These are phyloP conservation scores for Exophiala sp. DNA, from an alignment of 2,329 filamentous ascomycete genomes.

Conservation along the genomic window DNA sequence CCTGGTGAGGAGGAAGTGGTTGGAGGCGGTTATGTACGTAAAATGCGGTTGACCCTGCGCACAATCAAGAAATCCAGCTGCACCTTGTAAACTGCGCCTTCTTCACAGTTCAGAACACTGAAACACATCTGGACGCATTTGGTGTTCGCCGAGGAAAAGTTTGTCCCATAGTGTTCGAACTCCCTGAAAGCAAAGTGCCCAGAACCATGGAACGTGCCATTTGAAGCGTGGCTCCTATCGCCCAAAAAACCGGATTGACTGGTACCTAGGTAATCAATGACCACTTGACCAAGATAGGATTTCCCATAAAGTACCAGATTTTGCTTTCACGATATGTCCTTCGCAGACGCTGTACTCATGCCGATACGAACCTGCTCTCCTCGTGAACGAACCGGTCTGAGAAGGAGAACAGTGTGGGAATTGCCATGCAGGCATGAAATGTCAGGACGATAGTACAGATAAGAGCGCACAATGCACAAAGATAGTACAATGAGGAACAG, in stretches of 20 bases:
- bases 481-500: slow-evolving; percentile 5
- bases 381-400: no score
- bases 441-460: background rate
- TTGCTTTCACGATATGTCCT: no score
- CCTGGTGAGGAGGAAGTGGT: background rate
- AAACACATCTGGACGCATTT: background rate
- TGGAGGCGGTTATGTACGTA: slow-evolving; percentile 15
- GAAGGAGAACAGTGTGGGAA: no score
- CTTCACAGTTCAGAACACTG: background rate
- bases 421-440: slow-evolving; percentile 1
- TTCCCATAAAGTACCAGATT: no score
- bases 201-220: no score
- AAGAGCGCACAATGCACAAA: no score
- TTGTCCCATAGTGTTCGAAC: background rate
- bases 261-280: no score
- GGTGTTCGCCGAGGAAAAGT: background rate
- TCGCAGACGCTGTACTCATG: no score
- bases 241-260: no score
- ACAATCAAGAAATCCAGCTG: slow-evolving; percentile 1
- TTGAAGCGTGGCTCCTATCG: no score
- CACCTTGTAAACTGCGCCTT: slow-evolving; percentile 8
- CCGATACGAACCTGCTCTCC: no score
- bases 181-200: background rate
- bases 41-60: slow-evolving; percentile 6
- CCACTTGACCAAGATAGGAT: no score